Evolutionary conservation across 2,329 filamentous ascomycete species (phyloP).

Genomic region (Xylariales sp.): DNA sequence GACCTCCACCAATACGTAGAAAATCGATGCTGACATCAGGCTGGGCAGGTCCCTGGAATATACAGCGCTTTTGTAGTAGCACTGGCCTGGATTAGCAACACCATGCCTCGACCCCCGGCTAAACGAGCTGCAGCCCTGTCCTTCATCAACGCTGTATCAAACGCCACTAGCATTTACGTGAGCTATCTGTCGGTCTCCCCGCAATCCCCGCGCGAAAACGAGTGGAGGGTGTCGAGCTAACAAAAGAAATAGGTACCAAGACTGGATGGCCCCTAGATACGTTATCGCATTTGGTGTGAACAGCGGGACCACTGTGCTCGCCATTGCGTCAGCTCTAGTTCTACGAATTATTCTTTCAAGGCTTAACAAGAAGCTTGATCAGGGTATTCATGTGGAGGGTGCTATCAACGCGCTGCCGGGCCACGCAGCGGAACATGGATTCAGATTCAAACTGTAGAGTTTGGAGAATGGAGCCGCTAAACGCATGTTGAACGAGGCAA

Average conservation of each 20-base stretch:
- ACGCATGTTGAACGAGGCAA: background rate
- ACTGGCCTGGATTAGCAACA: slow-evolving; percentile 80
- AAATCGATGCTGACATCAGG: slow-evolving; percentile 7
- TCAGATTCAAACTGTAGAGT: slow-evolving; percentile 70
- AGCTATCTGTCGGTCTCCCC: slow-evolving; percentile 39
- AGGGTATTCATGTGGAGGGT: slow-evolving; percentile 67
- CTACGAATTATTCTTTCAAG: slow-evolving; percentile 72
- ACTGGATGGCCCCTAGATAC: slow-evolving; percentile 57
- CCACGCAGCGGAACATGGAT: slow-evolving; percentile 69
- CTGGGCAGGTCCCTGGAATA: slow-evolving; percentile 62
- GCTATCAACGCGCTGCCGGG: slow-evolving; percentile 68
- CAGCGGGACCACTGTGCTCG: slow-evolving; percentile 71
- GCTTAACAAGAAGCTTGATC: slow-evolving; percentile 77
- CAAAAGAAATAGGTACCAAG: slow-evolving; percentile 71
- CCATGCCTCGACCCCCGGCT: slow-evolving; percentile 78
- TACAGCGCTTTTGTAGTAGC: slow-evolving; percentile 76
- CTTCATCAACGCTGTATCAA: slow-evolving; percentile 79
- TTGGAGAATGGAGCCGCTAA: background rate
- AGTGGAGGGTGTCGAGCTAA: slow-evolving; percentile 19
- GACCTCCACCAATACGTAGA: background rate
- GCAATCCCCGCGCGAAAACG: background rate
- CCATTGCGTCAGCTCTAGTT: slow-evolving; percentile 71
- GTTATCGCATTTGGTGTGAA: slow-evolving; percentile 75
- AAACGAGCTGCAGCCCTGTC: slow-evolving; percentile 78
- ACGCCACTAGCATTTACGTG: slow-evolving; percentile 76